These are phyloP conservation scores for Amanita pallidorosea DNA, from an alignment of 768 basidiomycete species.

Conservation along the genomic window DNA sequence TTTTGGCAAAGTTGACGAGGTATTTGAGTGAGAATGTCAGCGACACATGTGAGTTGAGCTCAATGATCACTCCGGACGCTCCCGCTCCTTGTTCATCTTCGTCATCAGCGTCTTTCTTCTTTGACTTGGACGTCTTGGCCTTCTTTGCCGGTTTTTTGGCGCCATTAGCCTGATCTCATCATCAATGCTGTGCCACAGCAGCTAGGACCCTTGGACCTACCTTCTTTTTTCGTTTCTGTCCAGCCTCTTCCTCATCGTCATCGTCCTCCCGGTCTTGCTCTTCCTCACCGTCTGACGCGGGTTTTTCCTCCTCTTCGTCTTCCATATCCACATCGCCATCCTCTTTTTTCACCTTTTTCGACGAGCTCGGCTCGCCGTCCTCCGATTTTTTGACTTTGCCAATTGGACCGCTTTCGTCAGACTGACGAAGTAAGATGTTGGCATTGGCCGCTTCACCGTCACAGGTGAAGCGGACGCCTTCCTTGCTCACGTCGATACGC, in stretches of 20 bases:
- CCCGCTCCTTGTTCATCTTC: conserved; percentile 17
- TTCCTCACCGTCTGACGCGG: conserved; percentile 38
- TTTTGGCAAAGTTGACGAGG: conserved; percentile 94
- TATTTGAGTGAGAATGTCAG: conserved; percentile 97
- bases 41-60: conserved; percentile 84
- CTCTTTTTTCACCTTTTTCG: conserved; percentile 37
- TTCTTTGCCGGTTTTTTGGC: conserved; percentile 33
- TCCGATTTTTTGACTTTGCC: conserved; percentile 27
- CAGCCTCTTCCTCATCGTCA: conserved; percentile 39
- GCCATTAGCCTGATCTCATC: conserved; percentile 20
- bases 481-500: conserved; percentile 91
- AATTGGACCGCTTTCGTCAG: conserved; percentile 37
- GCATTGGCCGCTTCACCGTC: conserved; percentile 96
- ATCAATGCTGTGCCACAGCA: neutral
- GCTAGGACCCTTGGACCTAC: conserved; percentile 14
- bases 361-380: conserved; percentile 24
- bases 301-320: conserved; percentile 35
- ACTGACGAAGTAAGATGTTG: conserved; percentile 71
- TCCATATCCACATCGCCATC: conserved; percentile 33
- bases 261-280: conserved; percentile 32
- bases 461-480: conserved; percentile 85
- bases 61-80: conserved; percentile 47
- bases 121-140: conserved; percentile 41
- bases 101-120: conserved; percentile 41
- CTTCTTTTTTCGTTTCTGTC: conserved; percentile 72